Evolutionary conservation across 2,329 filamentous ascomycete species (phyloP), one percentile per base, ranked within the genome.

Genomic region (Trichoderma atroviride): DNA sequence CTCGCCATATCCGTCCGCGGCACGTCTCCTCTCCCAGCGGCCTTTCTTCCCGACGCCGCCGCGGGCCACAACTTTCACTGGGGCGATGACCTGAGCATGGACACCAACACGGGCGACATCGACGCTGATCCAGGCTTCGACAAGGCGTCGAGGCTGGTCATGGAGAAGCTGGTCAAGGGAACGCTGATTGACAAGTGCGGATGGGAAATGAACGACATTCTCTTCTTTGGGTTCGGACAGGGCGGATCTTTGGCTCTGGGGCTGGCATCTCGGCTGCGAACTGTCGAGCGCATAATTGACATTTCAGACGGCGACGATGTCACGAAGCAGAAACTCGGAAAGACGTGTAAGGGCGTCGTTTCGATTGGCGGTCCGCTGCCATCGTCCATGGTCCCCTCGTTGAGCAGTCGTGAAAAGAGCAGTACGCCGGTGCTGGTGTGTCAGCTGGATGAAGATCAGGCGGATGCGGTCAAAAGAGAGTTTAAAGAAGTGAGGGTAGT

Each of bases 1-100:
- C 86, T 90, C 69, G 89, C 89, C 74, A 86, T 97, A 66, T 87
- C 92, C 7, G 83, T 96, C 53, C 91, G 91, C 75, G 94, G 90
- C 0, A 89, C 91, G 0, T 84, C 84, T 29, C 87, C 87, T 0
- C 83, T 97, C 5, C 91, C 92, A 1, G 88, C 92, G 66, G 85
- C 89, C 57, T 80, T 94, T 5, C 84, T 89, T 3, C 24, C 63
- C 10, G 16, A 33, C 9, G 37, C 47, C 22, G 88, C 33, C 19
- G 68, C 71, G 16, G 74, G 73, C 4, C 75, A 40, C 4, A 79
- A 85, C 67, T 88, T 83, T 72, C 88, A 92, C 79, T 92, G 89
- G 89, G 89, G 89, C 59, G 89, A 92, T 74, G 89, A 92, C 75
- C 75, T 92, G 62, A 77, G 79, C 9, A 79, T 92, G 37, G 84